phyloP scores from a whole-genome alignment of 1,284 basidiomycete species.

The Kwoniella shivajii region DNA sequence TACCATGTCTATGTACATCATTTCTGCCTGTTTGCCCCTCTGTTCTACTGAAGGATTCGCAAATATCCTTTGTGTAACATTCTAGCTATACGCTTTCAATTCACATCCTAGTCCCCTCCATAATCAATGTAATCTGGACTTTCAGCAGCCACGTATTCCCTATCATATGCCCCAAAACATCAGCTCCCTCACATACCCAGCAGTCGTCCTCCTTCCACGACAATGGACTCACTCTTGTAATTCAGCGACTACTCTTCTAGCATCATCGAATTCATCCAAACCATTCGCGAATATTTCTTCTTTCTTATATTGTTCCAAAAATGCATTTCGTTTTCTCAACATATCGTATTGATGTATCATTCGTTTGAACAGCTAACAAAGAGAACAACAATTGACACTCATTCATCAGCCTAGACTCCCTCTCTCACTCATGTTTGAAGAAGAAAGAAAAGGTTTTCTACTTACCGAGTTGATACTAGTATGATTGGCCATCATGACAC shows the following conservation, averaged over 20 bases:
- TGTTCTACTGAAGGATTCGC: no score
- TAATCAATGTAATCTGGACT: conserved; percentile 79
- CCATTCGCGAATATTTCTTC: conserved; percentile 91
- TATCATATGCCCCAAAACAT: neutral
- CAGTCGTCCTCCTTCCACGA: neutral
- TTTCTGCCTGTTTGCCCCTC: no score
- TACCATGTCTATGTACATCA: no score
- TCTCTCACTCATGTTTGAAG: neutral
- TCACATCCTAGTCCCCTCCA: conserved; percentile 27
- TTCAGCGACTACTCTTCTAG: conserved; percentile 60
- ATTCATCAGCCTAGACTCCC: neutral
- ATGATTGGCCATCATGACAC: conserved; percentile 98
- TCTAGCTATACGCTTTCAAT: neutral
- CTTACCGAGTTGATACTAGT: conserved; percentile 92
- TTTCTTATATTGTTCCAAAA: conserved; percentile 96
- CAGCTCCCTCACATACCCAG: neutral
- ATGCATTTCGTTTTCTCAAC: conserved; percentile 85
- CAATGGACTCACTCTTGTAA: conserved; percentile 31
- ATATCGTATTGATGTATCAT: conserved; percentile 96
- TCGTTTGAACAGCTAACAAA: conserved; percentile 82
- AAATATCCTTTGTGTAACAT: no score
- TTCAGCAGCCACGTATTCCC: conserved; percentile 88
- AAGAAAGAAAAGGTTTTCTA: conserved; percentile 21
- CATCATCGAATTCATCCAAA: conserved; percentile 92
- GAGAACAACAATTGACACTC: neutral